Percentiles rank a stretch among this genome's conserved stretches.
Evolutionary conservation across 345 rosid genomes (phyloP).

Genomic region (Eutrema japonicum): DNA sequence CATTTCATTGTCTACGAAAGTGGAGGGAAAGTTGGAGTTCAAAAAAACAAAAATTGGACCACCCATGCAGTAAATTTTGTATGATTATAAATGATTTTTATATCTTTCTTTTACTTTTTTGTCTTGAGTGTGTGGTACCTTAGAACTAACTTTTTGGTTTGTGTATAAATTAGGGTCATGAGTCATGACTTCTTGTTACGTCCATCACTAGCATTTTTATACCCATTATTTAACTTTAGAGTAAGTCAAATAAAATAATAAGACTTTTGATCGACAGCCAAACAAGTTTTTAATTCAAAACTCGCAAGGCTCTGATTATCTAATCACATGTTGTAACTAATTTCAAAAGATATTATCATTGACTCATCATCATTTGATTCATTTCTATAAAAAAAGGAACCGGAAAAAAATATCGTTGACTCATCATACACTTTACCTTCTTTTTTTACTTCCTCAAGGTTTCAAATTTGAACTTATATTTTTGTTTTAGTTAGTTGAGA

Average conservation of each 20-base stretch:
- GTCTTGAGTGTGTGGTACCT: slow-evolving; percentile 25
- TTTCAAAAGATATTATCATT: slow-evolving; percentile 23
- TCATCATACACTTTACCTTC: not conserved
- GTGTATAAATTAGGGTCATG: slow-evolving; percentile 23
- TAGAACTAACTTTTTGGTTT: slow-evolving; percentile 34
- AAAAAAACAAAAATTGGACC: slow-evolving; percentile 31
- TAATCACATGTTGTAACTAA: slow-evolving; percentile 32
- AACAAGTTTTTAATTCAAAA: slow-evolving; percentile 39
- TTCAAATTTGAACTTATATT: not conserved
- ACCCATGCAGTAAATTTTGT: slow-evolving; percentile 21
- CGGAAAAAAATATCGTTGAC: slow-evolving; percentile 12
- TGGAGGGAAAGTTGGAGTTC: slow-evolving; percentile 39
- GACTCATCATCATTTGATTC: too few relatives aligned
- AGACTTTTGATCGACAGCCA: slow-evolving; percentile 17
- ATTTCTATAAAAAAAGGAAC: slow-evolving; percentile 5
- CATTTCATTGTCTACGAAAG: slow-evolving; percentile 19
- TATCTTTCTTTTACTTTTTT: slow-evolving; percentile 26
- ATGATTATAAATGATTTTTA: slow-evolving; percentile 17
- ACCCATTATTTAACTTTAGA: slow-evolving; percentile 30
- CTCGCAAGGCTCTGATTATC: slow-evolving; percentile 21
- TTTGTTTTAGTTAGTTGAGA: not conserved
- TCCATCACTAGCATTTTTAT: slow-evolving; percentile 9
- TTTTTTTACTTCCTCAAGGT: not conserved
- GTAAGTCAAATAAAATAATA: slow-evolving; percentile 23
- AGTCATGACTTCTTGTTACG: slow-evolving; percentile 30